Percentiles rank a stretch among this genome's conserved stretches.
Conservation (phyloP, 257 asterid genomes). For the Voacanga thouarsii region DNA sequence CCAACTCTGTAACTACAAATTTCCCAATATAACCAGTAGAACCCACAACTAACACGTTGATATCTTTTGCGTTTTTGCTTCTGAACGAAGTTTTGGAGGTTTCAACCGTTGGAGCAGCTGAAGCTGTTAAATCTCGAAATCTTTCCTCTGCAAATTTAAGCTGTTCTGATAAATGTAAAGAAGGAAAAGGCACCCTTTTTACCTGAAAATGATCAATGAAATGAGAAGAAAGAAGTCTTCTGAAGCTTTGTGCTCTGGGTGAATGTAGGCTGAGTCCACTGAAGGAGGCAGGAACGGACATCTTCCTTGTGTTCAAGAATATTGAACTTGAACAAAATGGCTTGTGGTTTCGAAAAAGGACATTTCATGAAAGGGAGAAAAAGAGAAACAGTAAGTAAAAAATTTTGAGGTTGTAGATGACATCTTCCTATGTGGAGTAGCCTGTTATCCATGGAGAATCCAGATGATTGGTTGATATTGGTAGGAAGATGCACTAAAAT, state of each 20-base stretch:
- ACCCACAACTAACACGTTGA: conserved; percentile 79
- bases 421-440: conserved; percentile 6
- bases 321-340: conserved; percentile 15
- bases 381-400: neutral
- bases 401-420: conserved; percentile 31
- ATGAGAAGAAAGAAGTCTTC: conserved; percentile 33
- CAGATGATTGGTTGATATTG: conserved; percentile 65
- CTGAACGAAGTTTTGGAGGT: conserved; percentile 55
- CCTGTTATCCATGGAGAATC: conserved; percentile 46
- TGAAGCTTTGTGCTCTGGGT: conserved; percentile 30
- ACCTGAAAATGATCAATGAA: conserved; percentile 48
- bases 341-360: conserved; percentile 18
- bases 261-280: conserved; percentile 40
- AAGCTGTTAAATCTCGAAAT: conserved; percentile 34
- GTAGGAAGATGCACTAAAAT: conserved; percentile 24
- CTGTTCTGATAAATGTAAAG: conserved; percentile 33
- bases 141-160: conserved; percentile 27
- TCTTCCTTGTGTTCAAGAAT: conserved; percentile 36
- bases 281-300: conserved; percentile 56
- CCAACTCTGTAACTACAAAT: conserved; percentile 70
- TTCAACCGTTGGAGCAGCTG: conserved; percentile 43
- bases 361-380: conserved; percentile 23
- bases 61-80: conserved; percentile 55
- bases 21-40: conserved; percentile 95
- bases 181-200: conserved; percentile 39